These are phyloP conservation scores for Gymnopilus junonius DNA, from an alignment of 768 basidiomycete genomes.

Conservation along the genomic window DNA sequence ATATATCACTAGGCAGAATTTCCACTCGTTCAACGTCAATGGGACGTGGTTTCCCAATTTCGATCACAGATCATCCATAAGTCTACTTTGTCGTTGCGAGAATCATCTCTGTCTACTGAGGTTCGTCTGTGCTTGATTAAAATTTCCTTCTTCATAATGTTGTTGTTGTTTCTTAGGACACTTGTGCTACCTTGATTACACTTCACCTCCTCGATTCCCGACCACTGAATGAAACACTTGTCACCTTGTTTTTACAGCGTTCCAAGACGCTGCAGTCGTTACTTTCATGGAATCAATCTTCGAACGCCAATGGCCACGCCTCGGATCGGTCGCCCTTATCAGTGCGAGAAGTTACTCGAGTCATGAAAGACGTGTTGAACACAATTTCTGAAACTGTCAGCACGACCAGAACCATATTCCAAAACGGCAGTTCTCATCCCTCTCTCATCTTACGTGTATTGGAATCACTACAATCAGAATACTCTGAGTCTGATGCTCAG, in stretches of 20 bases:
- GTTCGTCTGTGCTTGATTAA: conserved; percentile 37
- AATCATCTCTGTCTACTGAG: conserved; percentile 53
- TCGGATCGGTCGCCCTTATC: conserved; percentile 2
- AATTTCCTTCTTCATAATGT: not conserved
- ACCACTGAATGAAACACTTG: conserved; percentile 74
- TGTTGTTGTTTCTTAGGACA: conserved; percentile 52
- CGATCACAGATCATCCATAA: conserved; percentile 87
- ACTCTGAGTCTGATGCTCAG: conserved; percentile 22
- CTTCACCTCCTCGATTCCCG: conserved; percentile 90
- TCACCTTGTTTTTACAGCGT: conserved; percentile 73
- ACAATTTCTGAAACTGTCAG: conserved; percentile 62
- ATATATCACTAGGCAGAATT: conserved; percentile 67
- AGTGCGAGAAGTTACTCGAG: conserved; percentile 55
- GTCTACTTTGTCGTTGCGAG: conserved; percentile 82
- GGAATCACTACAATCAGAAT: conserved; percentile 63
- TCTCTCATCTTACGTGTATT: conserved; percentile 64
- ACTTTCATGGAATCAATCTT: conserved; percentile 37
- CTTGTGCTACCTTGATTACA: conserved; percentile 78
- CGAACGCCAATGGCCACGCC: not conserved
- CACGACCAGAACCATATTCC: conserved; percentile 62
- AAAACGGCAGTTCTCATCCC: conserved; percentile 32
- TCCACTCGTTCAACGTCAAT: conserved; percentile 89
- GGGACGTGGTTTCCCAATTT: conserved; percentile 89
- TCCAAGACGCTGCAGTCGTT: conserved; percentile 56
- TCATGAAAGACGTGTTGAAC: conserved; percentile 54